phyloP scores from a whole-genome alignment of 352 stramenopile species.

The Globisporangium lucens region DNA sequence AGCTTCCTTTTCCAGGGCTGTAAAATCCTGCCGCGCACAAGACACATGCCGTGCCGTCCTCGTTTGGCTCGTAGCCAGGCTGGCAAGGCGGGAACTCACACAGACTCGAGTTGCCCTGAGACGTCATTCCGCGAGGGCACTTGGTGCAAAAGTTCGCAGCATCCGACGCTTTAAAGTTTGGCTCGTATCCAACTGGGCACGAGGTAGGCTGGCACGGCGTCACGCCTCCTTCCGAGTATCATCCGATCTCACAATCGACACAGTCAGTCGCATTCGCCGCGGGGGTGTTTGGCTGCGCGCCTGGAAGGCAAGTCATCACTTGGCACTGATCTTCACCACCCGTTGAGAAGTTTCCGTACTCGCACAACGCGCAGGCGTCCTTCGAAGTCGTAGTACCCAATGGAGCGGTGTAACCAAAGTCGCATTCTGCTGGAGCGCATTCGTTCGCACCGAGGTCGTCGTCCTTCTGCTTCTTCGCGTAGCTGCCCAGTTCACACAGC shows the following conservation, averaged over 20 bases:
- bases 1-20: conserved; percentile 26
- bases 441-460: conserved; percentile 26
- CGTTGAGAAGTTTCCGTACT: conserved; percentile 29
- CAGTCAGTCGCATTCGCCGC: conserved; percentile 28
- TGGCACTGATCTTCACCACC: conserved; percentile 32
- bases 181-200: conserved; percentile 30
- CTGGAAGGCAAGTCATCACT: conserved; percentile 26
- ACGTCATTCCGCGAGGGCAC: conserved; percentile 35
- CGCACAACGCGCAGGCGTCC: conserved; percentile 26
- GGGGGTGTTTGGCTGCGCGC: conserved; percentile 24
- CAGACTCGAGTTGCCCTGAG: conserved; percentile 26
- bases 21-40: conserved; percentile 29
- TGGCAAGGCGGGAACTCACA: conserved; percentile 36
- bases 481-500: conserved; percentile 25
- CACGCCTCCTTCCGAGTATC: conserved; percentile 32
- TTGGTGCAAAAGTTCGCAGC: conserved; percentile 24
- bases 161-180: conserved; percentile 27
- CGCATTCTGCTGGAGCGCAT: conserved; percentile 24
- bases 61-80: conserved; percentile 39
- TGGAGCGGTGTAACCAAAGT: conserved; percentile 18
- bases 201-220: conserved; percentile 21
- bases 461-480: conserved; percentile 15
- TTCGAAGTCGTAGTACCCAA: conserved; percentile 18
- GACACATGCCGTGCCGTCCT: conserved; percentile 25
- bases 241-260: conserved; percentile 26